Evolutionary conservation across 2,329 filamentous ascomycete genomes (phyloP).

Genomic region (Drechslerella dactyloides): DNA sequence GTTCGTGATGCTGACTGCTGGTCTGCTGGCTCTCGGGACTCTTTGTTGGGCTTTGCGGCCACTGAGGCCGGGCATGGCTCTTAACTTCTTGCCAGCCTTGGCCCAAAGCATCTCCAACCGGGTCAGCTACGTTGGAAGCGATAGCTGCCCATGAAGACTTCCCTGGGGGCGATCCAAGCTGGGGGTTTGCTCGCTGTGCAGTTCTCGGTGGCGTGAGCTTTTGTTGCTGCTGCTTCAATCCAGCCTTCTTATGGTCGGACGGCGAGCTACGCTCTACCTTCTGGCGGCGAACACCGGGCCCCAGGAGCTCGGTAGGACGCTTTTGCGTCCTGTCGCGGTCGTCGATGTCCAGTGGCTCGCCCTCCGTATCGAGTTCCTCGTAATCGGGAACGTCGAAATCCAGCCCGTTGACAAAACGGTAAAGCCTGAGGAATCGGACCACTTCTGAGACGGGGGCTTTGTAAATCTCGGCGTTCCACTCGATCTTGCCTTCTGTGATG

Average conservation of each 20-base stretch:
- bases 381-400: conserved; percentile 36
- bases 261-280: conserved; percentile 16
- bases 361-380: conserved; percentile 36
- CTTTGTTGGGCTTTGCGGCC: not conserved
- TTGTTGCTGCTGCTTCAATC: not conserved
- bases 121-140: not conserved
- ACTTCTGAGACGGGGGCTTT: conserved; percentile 32
- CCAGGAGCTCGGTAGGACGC: conserved; percentile 31
- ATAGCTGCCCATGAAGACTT: conserved; percentile 20
- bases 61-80: not conserved
- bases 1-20: conserved; percentile 8
- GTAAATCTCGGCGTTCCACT: conserved; percentile 43
- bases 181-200: not conserved
- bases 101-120: not conserved
- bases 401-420: conserved; percentile 39
- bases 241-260: not conserved
- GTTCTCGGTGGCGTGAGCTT: not conserved
- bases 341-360: conserved; percentile 18
- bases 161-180: not conserved
- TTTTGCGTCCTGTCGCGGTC: conserved; percentile 38
- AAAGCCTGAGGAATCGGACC: conserved; percentile 30
- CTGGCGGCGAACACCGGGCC: conserved; percentile 24
- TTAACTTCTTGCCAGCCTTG: not conserved
- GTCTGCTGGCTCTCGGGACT: conserved; percentile 5
- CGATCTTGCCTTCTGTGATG: conserved; percentile 24